Conservation (phyloP, 83 land plant genomes). For the Picea abies region DNA sequence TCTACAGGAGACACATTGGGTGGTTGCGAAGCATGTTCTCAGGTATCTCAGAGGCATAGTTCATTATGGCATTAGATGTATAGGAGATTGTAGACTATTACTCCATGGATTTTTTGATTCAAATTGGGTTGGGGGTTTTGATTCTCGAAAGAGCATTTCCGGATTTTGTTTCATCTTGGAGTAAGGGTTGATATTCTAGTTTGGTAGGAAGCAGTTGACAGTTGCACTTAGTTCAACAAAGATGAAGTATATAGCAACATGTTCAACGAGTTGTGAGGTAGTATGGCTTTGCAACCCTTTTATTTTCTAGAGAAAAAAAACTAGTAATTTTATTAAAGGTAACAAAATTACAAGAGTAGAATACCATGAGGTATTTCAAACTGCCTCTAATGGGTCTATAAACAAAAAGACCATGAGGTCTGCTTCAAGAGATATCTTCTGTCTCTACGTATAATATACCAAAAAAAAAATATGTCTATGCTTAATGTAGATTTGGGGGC, state of each 20-base stretch:
- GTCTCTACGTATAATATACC: no score
- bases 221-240: neutral
- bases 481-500: no score
- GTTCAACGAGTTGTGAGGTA: neutral
- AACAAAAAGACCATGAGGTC: no score
- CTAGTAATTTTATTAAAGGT: no score
- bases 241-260: neutral
- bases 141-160: neutral
- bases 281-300: neutral
- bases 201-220: neutral
- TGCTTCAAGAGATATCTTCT: no score
- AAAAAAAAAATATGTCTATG: no score
- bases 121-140: neutral
- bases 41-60: neutral
- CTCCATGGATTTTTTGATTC: neutral
- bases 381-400: no score
- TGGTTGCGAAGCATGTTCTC: neutral
- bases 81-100: neutral
- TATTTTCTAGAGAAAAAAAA: no score
- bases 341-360: no score
- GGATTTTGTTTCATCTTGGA: neutral
- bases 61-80: neutral
- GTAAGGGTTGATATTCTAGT: neutral
- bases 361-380: no score
- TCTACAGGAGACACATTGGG: neutral